Evolutionary conservation across 345 rosid species (phyloP).

Genomic region (Salix purpurea): DNA sequence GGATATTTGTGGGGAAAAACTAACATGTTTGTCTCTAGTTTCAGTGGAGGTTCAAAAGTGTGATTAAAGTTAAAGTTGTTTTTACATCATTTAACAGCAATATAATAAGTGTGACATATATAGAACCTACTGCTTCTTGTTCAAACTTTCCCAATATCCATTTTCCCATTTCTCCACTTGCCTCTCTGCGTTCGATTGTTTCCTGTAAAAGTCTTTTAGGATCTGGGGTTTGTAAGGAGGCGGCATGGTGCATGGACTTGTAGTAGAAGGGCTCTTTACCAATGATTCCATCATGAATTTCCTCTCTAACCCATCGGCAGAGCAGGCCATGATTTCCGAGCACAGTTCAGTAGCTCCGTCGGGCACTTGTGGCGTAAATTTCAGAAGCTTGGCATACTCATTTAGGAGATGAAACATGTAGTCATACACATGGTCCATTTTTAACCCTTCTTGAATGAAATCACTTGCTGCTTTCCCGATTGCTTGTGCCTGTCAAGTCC

Average conservation of each 20-base stretch:
- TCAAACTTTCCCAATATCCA: constrained; percentile 7
- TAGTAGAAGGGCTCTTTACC: constrained; percentile 17
- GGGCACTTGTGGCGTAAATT: constrained; percentile 20
- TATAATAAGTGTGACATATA: too few species aligned
- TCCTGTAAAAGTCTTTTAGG: constrained; percentile 24
- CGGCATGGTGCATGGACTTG: constrained; percentile 21
- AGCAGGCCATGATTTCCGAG: constrained; percentile 23
- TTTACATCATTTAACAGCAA: too few species aligned
- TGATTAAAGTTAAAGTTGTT: too few species aligned
- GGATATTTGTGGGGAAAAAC: too few species aligned
- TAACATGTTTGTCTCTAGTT: too few species aligned
- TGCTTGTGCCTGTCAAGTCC: constrained; percentile 18
- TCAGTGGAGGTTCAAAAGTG: too few species aligned
- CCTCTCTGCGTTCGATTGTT: constrained; percentile 18
- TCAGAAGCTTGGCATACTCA: constrained; percentile 26
- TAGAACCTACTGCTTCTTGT: background rate
- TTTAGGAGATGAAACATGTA: constrained; percentile 32
- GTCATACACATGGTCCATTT: constrained; percentile 30
- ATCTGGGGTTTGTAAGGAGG: constrained; percentile 26
- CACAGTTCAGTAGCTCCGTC: constrained; percentile 15
- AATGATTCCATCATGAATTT: constrained; percentile 27
- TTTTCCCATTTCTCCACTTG: constrained; percentile 35
- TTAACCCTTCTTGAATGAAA: constrained; percentile 20
- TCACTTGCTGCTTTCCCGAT: constrained; percentile 28
- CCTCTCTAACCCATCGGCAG: constrained; percentile 12